A percentile compares a stretch with the other conserved stretches of the same genome.
Conservation (phyloP, 2,329 filamentous ascomycete genomes). For the Clarireedia paspali region DNA sequence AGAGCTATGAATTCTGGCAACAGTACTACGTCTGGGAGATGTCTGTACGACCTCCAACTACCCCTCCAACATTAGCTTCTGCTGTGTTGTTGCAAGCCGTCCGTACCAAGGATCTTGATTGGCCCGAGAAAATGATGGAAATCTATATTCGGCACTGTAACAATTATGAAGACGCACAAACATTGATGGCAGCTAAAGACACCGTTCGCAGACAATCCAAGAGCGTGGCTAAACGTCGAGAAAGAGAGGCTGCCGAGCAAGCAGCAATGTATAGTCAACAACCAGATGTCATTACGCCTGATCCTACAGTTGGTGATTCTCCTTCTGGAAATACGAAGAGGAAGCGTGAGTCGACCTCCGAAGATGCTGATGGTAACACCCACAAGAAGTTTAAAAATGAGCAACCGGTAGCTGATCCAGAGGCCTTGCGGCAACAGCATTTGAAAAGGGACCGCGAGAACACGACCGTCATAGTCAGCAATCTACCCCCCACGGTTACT, state of each 20-base stretch:
- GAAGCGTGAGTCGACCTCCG: constrained; percentile 58
- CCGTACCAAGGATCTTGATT: constrained; percentile 56
- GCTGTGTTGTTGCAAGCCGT: constrained; percentile 67
- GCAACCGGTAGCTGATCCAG: constrained; percentile 30
- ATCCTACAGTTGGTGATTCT: constrained; percentile 20
- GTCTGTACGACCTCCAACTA: constrained; percentile 33
- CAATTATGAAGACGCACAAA: constrained; percentile 75
- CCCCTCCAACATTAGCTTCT: constrained; percentile 65
- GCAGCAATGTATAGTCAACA: constrained; percentile 42
- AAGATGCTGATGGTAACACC: constrained; percentile 41
- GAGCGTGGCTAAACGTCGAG: constrained; percentile 53
- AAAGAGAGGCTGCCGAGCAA: constrained; percentile 56
- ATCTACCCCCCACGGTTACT: constrained; percentile 62
- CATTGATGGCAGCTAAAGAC: constrained; percentile 66
- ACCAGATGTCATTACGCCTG: constrained; percentile 25
- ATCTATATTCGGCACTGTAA: constrained; percentile 76
- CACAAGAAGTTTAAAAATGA: constrained; percentile 58
- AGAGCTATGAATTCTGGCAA: constrained; percentile 90
- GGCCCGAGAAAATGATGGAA: constrained; percentile 68
- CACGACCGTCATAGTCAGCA: constrained; percentile 72
- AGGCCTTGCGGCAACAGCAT: constrained; percentile 31
- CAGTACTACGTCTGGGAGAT: constrained; percentile 91
- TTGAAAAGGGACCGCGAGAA: constrained; percentile 84
- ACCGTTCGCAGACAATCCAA: constrained; percentile 63
- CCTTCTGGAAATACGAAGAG: constrained; percentile 47